Base-by-base conservation (phyloP, 352 stramenopile species). In the Phytophthora capsici region DNA sequence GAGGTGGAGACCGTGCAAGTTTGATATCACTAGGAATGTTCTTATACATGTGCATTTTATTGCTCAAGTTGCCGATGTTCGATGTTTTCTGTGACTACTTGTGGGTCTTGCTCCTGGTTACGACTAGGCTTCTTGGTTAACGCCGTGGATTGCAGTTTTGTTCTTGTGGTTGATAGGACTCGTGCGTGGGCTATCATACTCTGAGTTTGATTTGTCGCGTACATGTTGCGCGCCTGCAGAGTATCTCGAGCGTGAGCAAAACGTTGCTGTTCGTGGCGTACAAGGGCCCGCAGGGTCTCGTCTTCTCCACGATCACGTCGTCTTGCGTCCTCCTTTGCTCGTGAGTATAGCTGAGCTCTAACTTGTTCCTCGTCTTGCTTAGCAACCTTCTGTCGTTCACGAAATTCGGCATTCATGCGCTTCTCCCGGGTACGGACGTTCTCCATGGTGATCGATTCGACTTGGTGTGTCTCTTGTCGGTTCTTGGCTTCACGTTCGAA, bases 181-280 rank as follows among this genome's bases (percentile, higher is more conserved):
- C 77, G 55, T 41, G 78, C 78, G 20, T 90, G 57, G 20, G 19
- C 25, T 7, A 53, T 82, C 45, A 83, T 48, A 25, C 60, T 56
- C 14, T 75, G 38, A 2, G 82, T 78, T 43, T 91, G 82, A 1
- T 70, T 57, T 5, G 85, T 87, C 8, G 83, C 85, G 66, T 92
- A 91, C 60, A 75, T 52, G 36, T 94, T 94, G 34, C 83, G 78
- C 34, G 71, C 79, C 51, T 86, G 74, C 17, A 94, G 57, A 13
- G 84, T 76, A 9, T 79, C 74, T 28, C 84, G 80, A 3, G 85
- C 81, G 40, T 92, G 80, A 20, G 64, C 26, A 37, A 75, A 86
- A 1, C 85, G 80, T 25, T 80, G 70, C 25, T 83, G 66, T 59
- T 94, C 85, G 43, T 94, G 82, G 25, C 77, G 78, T 20, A 88